Base-by-base conservation (phyloP, 768 basidiomycete genomes). In the Brasilioporus rufonigricans region DNA sequence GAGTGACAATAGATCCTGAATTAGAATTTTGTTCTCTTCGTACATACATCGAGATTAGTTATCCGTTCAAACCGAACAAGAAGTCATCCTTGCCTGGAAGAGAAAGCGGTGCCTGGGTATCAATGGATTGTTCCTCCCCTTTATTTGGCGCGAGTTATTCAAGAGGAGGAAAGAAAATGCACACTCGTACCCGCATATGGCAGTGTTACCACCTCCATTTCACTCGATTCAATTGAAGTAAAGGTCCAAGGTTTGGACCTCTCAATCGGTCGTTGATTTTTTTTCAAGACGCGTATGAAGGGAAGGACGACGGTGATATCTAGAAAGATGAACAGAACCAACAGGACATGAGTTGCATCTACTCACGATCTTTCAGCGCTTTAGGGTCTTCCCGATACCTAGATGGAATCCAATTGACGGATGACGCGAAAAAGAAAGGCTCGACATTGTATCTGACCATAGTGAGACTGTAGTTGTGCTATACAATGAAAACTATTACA, bases 401-500 rank as follows among this genome's bases (percentile, higher is more conserved):
- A 1, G 83, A 82, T 0, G 85, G 86, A 44, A 86, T 87, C 84
- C 83, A 85, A 58, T 82, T 85, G 13, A 78, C 63, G 0, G 83
- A 80, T 1, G 83, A 84, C 0, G 83, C 80, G 61, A 84, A 86
- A 62, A 81, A 85, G 69, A 85, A 85, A 1, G 84, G 84, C 56
- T 85, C 84, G 38, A 85, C 75, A 52, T 77, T 76, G 55, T 79
- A 84, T 62, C 84, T 73, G 26, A 10, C 14, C 10, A 18, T 13
- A 24, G 40, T 55, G 45, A 61, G 51, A 35, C 11, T 4, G 7
- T 16, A 19, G 21, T 21, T 24, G 36, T 46, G 4, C 7, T n/a
- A 32, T 3, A 18, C 9, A n/a, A n/a, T n/a, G n/a, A n/a, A n/a
- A n/a, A n/a, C 3, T 23, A 48, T 35, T n/a, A 59, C 74, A 58